phyloP scores from a whole-genome alignment of 2,329 filamentous ascomycete genomes.

The Penicillium freii region DNA sequence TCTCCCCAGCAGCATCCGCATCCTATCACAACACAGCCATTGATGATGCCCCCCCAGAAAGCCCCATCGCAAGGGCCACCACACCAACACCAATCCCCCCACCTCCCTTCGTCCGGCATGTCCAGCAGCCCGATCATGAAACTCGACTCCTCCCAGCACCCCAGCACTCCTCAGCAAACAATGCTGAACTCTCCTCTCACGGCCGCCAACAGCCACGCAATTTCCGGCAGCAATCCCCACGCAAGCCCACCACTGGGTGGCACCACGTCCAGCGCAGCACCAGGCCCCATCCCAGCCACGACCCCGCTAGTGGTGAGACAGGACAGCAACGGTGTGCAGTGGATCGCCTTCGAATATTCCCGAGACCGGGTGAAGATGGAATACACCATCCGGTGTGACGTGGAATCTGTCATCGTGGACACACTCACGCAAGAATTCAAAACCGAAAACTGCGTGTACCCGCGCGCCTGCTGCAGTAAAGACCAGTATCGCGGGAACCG shows the following conservation, averaged over 20 bases:
- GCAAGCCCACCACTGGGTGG: constrained; percentile 54
- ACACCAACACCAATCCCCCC: constrained; percentile 43
- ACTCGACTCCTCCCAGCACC: constrained; percentile 45
- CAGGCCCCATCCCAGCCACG: constrained; percentile 93
- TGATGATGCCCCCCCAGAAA: constrained; percentile 52
- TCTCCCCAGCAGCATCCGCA: constrained; percentile 56
- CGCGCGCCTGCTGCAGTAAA: constrained; percentile 88
- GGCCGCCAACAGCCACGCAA: constrained; percentile 55
- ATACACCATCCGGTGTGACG: constrained; percentile 96
- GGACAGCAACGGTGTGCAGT: constrained; percentile 94
- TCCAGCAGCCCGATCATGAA: constrained; percentile 58
- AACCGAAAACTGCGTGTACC: constrained; percentile 97
- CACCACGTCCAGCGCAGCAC: constrained; percentile 89
- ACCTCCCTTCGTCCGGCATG: constrained; percentile 55
- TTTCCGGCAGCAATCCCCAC: constrained; percentile 31
- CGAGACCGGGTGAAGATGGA: constrained; percentile 98
- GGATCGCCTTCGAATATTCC: constrained; percentile 98
- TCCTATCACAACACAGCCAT: constrained; percentile 54
- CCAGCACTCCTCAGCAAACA: constrained; percentile 34
- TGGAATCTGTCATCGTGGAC: constrained; percentile 92
- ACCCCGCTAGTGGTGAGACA: constrained; percentile 92
- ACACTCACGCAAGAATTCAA: constrained; percentile 85
- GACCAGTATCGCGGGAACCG: constrained; percentile 96
- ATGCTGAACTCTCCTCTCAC: constrained; percentile 42
- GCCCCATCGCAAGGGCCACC: constrained; percentile 39